These are phyloP conservation scores for Syzygium malaccense DNA, from an alignment of 441 rosid species.

Conservation along the genomic window DNA sequence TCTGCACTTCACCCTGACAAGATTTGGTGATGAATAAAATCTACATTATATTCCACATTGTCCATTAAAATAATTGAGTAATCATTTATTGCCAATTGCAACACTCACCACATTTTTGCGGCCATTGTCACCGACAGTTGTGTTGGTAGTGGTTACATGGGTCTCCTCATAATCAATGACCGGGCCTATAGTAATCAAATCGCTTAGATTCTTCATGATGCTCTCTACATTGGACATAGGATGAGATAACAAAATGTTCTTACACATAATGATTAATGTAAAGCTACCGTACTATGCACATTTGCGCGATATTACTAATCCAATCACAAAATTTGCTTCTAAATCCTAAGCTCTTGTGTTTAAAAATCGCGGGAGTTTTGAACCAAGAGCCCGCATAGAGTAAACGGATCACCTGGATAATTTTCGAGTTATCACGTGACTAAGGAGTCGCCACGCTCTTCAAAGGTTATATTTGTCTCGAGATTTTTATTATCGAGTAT, in stretches of 20 bases:
- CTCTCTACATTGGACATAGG: neutral
- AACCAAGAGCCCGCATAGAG: neutral
- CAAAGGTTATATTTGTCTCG: neutral
- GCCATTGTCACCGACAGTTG: neutral
- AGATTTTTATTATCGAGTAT: neutral
- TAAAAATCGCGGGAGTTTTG: neutral
- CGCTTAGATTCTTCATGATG: neutral
- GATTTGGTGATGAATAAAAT: neutral
- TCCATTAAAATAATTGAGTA: neutral
- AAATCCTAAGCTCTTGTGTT: neutral
- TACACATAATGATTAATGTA: neutral
- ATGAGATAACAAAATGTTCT: neutral
- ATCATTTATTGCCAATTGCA: neutral
- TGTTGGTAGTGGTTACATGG: neutral
- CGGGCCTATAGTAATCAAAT: neutral
- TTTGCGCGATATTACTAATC: neutral
- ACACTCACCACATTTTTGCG: neutral
- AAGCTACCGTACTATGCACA: neutral
- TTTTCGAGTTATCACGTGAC: neutral
- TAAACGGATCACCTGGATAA: neutral
- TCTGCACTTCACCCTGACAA: neutral
- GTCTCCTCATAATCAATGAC: neutral
- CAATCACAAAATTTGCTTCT: neutral
- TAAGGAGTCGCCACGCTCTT: neutral
- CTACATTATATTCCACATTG: neutral